Evolutionary conservation across 2,329 filamentous ascomycete species (phyloP).

Genomic region (Pestalotiopsis sp.): DNA sequence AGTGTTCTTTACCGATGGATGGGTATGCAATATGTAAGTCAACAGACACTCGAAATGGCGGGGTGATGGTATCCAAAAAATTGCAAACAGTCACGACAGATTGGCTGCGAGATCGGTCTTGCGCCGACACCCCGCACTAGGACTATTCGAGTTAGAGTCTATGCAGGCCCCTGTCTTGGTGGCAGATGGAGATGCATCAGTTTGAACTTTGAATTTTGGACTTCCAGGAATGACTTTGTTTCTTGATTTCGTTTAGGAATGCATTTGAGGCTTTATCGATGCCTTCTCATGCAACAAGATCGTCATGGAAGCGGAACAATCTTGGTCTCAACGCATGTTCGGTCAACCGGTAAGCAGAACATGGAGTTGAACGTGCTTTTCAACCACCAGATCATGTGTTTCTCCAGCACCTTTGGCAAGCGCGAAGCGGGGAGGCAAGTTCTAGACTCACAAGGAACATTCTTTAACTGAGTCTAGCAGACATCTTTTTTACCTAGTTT

Average conservation of each 20-base stretch:
- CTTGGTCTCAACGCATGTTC: no score
- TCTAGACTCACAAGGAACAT: background rate
- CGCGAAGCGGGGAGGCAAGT: background rate
- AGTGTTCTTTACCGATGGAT: background rate
- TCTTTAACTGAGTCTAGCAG: no score
- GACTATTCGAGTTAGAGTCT: background rate
- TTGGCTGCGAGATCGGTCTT: slow-evolving; percentile 7
- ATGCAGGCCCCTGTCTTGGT: background rate
- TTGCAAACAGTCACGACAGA: slow-evolving; percentile 6
- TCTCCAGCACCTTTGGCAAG: background rate
- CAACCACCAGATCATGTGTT: background rate
- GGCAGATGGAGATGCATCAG: background rate
- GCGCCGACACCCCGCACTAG: slow-evolving; percentile 7
- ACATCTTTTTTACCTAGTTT: background rate
- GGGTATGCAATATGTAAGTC: background rate
- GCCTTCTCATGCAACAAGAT: no score
- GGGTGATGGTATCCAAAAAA: slow-evolving; percentile 4
- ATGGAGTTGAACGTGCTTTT: background rate
- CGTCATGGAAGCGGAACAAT: no score
- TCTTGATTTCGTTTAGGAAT: no score
- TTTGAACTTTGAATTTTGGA: no score
- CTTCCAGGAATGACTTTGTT: no score
- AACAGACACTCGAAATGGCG: slow-evolving; percentile 1
- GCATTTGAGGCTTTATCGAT: no score
- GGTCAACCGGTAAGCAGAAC: no score